These are phyloP conservation scores for Russula sp. DNA, from an alignment of 768 basidiomycete species.

Conservation along the genomic window DNA sequence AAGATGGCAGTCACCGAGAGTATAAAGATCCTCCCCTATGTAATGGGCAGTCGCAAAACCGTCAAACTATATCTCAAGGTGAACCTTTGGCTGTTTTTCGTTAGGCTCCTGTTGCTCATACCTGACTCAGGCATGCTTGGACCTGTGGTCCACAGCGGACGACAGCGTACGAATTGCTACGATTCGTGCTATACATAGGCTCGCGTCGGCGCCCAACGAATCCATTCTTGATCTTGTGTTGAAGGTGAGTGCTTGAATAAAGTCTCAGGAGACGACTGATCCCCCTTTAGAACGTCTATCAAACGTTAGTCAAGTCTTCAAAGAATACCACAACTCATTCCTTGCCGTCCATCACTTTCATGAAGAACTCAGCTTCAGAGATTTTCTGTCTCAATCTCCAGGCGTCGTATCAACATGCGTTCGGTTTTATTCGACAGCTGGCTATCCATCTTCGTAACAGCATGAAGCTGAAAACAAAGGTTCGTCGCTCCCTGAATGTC, in stretches of 20 bases:
- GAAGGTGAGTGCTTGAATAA: conserved; percentile 47
- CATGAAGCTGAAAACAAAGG: conserved; percentile 85
- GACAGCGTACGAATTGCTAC: conserved; percentile 81
- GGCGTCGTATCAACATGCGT: conserved; percentile 85
- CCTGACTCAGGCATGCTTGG: conserved; percentile 59
- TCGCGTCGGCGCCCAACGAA: conserved; percentile 72
- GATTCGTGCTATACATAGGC: conserved; percentile 74
- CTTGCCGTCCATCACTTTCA: conserved; percentile 85
- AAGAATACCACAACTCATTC: conserved; percentile 84
- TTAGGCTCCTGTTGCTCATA: background rate
- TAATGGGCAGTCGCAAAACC: conserved; percentile 75
- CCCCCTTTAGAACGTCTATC: conserved; percentile 67
- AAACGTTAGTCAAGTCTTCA: conserved; percentile 73
- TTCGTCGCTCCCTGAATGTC: conserved; percentile 26
- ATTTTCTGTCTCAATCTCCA: conserved; percentile 74
- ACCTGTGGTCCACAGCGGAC: conserved; percentile 74
- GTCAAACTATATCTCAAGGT: conserved; percentile 87
- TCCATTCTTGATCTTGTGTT: conserved; percentile 78
- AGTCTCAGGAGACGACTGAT: background rate
- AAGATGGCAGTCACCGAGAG: conserved; percentile 76
- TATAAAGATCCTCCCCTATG: conserved; percentile 83
- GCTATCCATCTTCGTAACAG: conserved; percentile 89
- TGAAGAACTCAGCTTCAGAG: conserved; percentile 97
- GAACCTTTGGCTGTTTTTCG: conserved; percentile 5
- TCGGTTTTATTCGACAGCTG: conserved; percentile 90